These are phyloP conservation scores for Bromus sterilis DNA, from an alignment of 176 grass and related monocot genomes.

Conservation along the genomic window DNA sequence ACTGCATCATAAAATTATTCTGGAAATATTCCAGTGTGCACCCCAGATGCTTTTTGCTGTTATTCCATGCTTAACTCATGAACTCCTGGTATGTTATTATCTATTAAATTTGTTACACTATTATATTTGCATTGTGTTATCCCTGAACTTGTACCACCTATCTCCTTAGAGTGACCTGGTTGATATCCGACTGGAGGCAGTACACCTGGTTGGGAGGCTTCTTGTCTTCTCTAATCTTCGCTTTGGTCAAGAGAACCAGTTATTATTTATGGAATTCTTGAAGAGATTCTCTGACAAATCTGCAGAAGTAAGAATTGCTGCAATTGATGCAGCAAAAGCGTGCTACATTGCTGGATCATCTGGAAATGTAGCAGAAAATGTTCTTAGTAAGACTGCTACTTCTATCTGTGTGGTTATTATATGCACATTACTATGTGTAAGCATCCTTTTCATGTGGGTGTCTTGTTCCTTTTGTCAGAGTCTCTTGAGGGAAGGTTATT, in stretches of 20 bases:
- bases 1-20: constrained; percentile 70
- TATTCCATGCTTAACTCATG: constrained; percentile 76
- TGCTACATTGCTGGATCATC: constrained; percentile 46
- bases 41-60: constrained; percentile 68
- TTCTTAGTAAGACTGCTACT: constrained; percentile 49
- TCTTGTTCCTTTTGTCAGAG: constrained; percentile 40
- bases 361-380: constrained; percentile 53
- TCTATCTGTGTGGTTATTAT: constrained; percentile 15
- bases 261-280: constrained; percentile 75
- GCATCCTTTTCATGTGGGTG: constrained; percentile 15
- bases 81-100: constrained; percentile 62
- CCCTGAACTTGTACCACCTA: constrained; percentile 17
- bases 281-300: constrained; percentile 87
- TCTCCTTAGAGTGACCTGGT: constrained; percentile 62
- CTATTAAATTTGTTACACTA: constrained; percentile 16
- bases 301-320: constrained; percentile 80
- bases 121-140: constrained; percentile 14
- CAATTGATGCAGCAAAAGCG: constrained; percentile 67
- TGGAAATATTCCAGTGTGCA: constrained; percentile 82
- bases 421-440: constrained; percentile 9
- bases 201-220: constrained; percentile 75
- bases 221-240: constrained; percentile 74
- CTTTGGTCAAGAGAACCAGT: constrained; percentile 64
- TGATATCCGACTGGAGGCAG: constrained; percentile 60
- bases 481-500: constrained; percentile 73